Evolutionary conservation across 768 basidiomycete species (phyloP), one percentile per base, ranked within the genome.

Genomic region (Serendipita indica): DNA sequence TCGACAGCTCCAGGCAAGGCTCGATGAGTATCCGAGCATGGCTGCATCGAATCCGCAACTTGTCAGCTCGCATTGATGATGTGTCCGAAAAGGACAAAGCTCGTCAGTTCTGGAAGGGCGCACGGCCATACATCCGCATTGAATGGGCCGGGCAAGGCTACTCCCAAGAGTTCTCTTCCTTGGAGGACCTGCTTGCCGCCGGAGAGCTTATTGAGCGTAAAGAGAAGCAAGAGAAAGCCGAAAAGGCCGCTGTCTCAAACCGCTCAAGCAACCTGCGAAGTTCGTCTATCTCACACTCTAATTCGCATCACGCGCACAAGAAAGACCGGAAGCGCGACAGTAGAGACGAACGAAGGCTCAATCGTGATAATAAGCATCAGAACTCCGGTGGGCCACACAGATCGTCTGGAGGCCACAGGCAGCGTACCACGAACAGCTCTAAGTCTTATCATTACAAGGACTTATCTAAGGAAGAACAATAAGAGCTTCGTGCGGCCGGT

Each of bases 31-130:
- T 76, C 0, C 59, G 64, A 0, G 68, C 70, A 4, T 76, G 68
- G 60, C 64, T 68, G 1, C 68, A 68, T 37, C 68, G 73, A 39
- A 52, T 76, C 0, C 66, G 70, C 22, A 69, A 68, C 13, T 35
- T 74, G 0, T 71, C 64, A 60, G 64, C 65, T 7, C 69, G 71
- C 58, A 69, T 73, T 5, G 73, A 72, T 0, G 39, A 64, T 2
- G 61, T 64, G 0, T 64, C 67, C 2, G 60, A 71, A 3, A 58
- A 61, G 0, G 69, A 73, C 12, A 39, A 63, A 5, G 69, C 73
- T 0, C 62, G 68, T 6, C 64, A 66, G 7, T 62, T 76, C 0
- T 77, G 72, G 73, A 63, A 67, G 2, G 71, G 74, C 0, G 58
- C 72, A 0, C 56, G 61, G 0, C 22, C 49, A 0, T 39, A 62